These are phyloP conservation scores for Coemansia sp. DNA, from an alignment of 192 early-diverging fungal species.

Conservation along the genomic window DNA sequence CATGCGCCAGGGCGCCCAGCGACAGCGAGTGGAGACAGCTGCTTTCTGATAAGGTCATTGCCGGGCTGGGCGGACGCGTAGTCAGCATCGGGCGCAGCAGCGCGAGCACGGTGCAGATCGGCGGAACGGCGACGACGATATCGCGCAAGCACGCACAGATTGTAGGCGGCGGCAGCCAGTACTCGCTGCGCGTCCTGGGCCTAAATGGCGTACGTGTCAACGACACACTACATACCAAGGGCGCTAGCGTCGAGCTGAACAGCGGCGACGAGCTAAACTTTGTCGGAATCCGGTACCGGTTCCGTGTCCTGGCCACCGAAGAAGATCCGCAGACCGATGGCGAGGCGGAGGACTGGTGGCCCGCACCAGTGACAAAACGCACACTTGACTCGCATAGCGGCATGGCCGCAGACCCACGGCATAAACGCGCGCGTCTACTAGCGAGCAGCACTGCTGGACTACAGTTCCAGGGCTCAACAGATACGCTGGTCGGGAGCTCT, in stretches of 20 bases:
- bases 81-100: constrained; percentile 44
- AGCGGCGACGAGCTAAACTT: constrained; percentile 43
- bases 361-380: constrained; percentile 29
- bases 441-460: constrained; percentile 2
- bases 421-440: constrained; percentile 18
- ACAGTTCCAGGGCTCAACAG: constrained; percentile 22
- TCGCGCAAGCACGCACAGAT: constrained; percentile 43
- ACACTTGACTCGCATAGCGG: neutral
- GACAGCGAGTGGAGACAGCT: constrained; percentile 18
- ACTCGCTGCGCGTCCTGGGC: constrained; percentile 29
- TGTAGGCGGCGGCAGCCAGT: constrained; percentile 4
- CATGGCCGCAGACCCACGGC: neutral
- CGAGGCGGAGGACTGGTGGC: constrained; percentile 35
- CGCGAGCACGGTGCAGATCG: constrained; percentile 33
- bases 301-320: constrained; percentile 14
- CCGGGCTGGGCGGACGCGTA: constrained; percentile 17
- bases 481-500: constrained; percentile 35
- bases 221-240: constrained; percentile 18
- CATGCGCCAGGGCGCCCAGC: too few relatives aligned
- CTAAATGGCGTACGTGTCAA: constrained; percentile 48
- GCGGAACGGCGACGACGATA: constrained; percentile 29
- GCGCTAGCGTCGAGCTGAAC: constrained; percentile 13
- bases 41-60: constrained; percentile 28
- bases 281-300: constrained; percentile 45
- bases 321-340: neutral